Percentiles rank a stretch among this genome's conserved stretches.
These are phyloP conservation scores for Metschnikowia cerradonensis DNA, from an alignment of 805 yeast species.

Conservation along the genomic window DNA sequence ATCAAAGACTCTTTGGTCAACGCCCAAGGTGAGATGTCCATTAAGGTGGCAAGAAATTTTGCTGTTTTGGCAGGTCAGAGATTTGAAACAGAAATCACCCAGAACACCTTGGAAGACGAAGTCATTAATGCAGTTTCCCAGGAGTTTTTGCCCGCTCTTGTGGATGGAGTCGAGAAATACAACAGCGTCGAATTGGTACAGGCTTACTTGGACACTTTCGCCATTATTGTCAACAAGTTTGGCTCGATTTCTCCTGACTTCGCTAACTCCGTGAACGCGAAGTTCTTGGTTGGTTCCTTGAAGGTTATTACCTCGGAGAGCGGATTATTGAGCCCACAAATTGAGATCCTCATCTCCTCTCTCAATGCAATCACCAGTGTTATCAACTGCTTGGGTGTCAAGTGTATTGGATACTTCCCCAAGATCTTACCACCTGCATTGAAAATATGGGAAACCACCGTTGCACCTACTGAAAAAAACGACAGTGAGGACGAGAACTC, in stretches of 20 bases:
- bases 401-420: conserved; percentile 79
- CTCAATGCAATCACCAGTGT: conserved; percentile 67
- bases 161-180: conserved; percentile 33
- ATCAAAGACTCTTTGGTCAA: conserved; percentile 40
- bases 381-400: conserved; percentile 75
- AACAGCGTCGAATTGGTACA: conserved; percentile 54
- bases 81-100: conserved; percentile 62
- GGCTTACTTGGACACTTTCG: conserved; percentile 64
- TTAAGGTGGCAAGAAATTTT: conserved; percentile 56
- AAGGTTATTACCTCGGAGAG: conserved; percentile 42
- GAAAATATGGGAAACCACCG: conserved; percentile 48
- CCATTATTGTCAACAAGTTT: conserved; percentile 60
- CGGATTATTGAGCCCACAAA: conserved; percentile 53
- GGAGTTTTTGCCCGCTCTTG: conserved; percentile 47
- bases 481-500: conserved; percentile 24
- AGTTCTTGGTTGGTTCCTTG: conserved; percentile 47
- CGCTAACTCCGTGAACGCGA: conserved; percentile 38
- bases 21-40: conserved; percentile 36
- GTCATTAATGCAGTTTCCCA: conserved; percentile 50
- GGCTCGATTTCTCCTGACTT: conserved; percentile 32
- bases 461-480: conserved; percentile 5
- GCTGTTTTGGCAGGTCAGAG: conserved; percentile 61
- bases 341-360: conserved; percentile 70
- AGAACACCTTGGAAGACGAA: conserved; percentile 36
- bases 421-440: conserved; percentile 76